Percentiles rank a stretch among this genome's conserved stretches.
These are phyloP conservation scores for Helotiales sp. DNA, from an alignment of 2,329 filamentous ascomycete genomes.

Conservation along the genomic window DNA sequence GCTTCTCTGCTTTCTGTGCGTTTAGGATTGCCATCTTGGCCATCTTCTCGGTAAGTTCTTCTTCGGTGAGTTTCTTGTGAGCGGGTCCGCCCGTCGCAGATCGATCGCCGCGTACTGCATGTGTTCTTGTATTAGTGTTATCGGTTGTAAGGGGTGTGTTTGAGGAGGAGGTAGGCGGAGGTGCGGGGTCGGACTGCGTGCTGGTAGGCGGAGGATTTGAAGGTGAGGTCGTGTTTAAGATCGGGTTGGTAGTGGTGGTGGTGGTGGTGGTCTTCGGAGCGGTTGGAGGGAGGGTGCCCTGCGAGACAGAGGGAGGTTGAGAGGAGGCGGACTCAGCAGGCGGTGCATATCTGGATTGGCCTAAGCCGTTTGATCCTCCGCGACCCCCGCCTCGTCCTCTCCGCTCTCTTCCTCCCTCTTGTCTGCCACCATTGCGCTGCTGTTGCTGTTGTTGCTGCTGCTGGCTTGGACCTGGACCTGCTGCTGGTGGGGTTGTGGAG, in stretches of 20 bases:
- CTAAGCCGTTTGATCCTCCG: slow-evolving; percentile 30
- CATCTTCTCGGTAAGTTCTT: slow-evolving; percentile 64
- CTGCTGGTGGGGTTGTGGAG: background rate
- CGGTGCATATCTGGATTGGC: slow-evolving; percentile 34
- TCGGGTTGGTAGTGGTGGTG: background rate
- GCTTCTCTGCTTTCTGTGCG: slow-evolving; percentile 61
- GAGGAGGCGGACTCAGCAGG: slow-evolving; percentile 16
- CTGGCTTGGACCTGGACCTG: slow-evolving; percentile 4
- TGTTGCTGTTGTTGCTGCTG: slow-evolving; percentile 19
- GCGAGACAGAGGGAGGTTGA: slow-evolving; percentile 1
- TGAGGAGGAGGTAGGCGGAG: slow-evolving; percentile 1
- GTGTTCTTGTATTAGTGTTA: slow-evolving; percentile 34
- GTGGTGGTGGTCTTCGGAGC: background rate
- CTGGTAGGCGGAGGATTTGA: background rate
- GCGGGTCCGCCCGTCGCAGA: slow-evolving; percentile 57
- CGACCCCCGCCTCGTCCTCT: slow-evolving; percentile 28
- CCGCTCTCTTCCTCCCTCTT: slow-evolving; percentile 23
- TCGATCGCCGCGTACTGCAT: slow-evolving; percentile 59
- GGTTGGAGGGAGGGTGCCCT: slow-evolving; percentile 9
- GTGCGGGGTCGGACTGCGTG: background rate
- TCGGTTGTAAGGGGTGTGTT: slow-evolving; percentile 17
- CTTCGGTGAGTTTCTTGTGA: slow-evolving; percentile 67
- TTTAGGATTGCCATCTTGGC: slow-evolving; percentile 66
- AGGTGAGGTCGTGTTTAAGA: background rate
- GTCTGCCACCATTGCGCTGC: slow-evolving; percentile 22